phyloP scores from a whole-genome alignment of 1,284 basidiomycete genomes.

The Ceratobasidium sp. region DNA sequence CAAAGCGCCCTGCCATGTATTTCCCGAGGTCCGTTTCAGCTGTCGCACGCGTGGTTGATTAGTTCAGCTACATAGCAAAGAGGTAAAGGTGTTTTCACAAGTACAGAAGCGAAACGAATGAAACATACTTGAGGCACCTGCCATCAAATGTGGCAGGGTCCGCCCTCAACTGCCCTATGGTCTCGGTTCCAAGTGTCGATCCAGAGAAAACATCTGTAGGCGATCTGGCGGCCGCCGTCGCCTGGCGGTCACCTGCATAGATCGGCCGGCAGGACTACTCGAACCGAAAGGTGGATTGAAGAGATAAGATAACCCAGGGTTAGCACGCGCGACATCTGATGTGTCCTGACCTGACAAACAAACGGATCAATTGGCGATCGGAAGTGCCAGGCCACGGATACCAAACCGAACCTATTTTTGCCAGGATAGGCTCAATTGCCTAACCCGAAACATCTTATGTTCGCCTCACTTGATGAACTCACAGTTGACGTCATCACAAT shows the following conservation, averaged over 20 bases:
- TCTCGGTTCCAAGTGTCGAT: slow-evolving; percentile 8
- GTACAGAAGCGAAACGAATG: slow-evolving; percentile 2
- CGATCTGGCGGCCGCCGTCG: not conserved
- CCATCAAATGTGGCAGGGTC: not conserved
- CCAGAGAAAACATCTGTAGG: not conserved
- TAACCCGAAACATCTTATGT: not conserved
- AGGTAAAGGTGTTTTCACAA: not conserved
- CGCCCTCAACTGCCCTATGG: slow-evolving; percentile 11
- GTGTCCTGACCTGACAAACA: not conserved
- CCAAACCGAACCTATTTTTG: not conserved
- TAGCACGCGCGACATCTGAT: not conserved
- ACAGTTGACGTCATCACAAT: not conserved
- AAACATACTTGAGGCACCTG: not conserved
- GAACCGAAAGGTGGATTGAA: not conserved
- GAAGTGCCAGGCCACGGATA: not conserved
- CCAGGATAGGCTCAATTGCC: not conserved
- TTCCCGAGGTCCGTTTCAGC: not conserved
- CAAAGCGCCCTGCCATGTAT: not conserved
- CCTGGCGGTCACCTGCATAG: not conserved
- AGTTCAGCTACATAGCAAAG: not conserved
- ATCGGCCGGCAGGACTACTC: not conserved
- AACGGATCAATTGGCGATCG: not conserved
- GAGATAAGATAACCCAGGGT: not conserved
- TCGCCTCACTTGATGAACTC: not conserved
- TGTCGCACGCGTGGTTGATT: not conserved